A percentile compares a stretch with the other conserved stretches of the same genome.
These are phyloP conservation scores for Dittrichia graveolens DNA, from an alignment of 129 eudicot genomes.

Conservation along the genomic window DNA sequence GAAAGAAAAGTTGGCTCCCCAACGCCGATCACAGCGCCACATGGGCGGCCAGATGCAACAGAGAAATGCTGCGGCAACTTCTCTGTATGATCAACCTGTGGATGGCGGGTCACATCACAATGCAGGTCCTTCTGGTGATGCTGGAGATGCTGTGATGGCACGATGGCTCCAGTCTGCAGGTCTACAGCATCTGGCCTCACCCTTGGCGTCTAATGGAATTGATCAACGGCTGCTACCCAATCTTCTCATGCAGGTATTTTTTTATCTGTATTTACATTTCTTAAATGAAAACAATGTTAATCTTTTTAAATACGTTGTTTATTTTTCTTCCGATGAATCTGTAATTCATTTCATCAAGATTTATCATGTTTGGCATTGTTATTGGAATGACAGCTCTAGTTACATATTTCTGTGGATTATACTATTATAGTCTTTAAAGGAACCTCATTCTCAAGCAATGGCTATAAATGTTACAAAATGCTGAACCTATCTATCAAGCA, in stretches of 20 bases:
- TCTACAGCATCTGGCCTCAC: slow-evolving; percentile 99
- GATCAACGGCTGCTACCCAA: slow-evolving; percentile 76
- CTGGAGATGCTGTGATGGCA: slow-evolving; percentile 99
- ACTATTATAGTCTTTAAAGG: background rate
- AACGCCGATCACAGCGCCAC: slow-evolving; percentile 98
- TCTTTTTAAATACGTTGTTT: background rate
- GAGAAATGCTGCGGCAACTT: slow-evolving; percentile 82
- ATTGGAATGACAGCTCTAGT: too few relatives aligned
- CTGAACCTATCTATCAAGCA: background rate
- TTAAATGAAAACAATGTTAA: background rate
- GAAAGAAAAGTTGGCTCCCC: slow-evolving; percentile 79
- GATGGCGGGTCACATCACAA: slow-evolving; percentile 48
- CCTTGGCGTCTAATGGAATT: slow-evolving; percentile 70
- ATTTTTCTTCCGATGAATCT: background rate
- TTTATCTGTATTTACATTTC: background rate
- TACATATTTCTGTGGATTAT: background rate
- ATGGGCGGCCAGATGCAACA: slow-evolving; percentile 99
- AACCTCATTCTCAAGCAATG: slow-evolving; percentile 8
- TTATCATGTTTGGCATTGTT: background rate
- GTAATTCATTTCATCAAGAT: background rate
- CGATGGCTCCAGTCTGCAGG: slow-evolving; percentile 99
- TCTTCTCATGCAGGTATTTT: slow-evolving; percentile 88
- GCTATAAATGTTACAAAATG: background rate
- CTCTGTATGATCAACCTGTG: slow-evolving; percentile 90
- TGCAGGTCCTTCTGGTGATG: slow-evolving; percentile 63